These are phyloP conservation scores for Candolleomyces aberdarensis DNA, from an alignment of 768 basidiomycete genomes.

Conservation along the genomic window DNA sequence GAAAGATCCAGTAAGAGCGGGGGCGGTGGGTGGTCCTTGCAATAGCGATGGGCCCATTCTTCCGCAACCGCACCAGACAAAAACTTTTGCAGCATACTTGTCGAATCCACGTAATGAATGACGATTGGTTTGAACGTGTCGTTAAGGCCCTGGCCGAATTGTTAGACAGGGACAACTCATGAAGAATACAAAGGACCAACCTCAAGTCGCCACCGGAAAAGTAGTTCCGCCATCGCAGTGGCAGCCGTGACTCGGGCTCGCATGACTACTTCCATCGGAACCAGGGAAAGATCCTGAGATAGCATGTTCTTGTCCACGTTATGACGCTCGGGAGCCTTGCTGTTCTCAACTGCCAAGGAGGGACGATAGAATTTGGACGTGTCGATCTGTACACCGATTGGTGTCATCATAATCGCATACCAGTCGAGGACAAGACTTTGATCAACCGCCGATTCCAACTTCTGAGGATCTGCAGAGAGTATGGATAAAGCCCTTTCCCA, in stretches of 20 bases:
- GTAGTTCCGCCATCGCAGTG: slow-evolving; percentile 69
- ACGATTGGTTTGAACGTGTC: slow-evolving; percentile 72
- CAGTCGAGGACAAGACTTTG: slow-evolving; percentile 71
- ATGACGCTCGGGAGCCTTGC: slow-evolving; percentile 61
- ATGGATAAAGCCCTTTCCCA: slow-evolving; percentile 73
- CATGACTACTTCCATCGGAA: slow-evolving; percentile 71
- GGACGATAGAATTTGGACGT: slow-evolving; percentile 65
- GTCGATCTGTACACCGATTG: slow-evolving; percentile 79
- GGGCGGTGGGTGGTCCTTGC: slow-evolving; percentile 23
- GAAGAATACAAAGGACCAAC: slow-evolving; percentile 33
- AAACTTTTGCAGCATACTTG: slow-evolving; percentile 90
- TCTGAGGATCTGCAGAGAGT: slow-evolving; percentile 40
- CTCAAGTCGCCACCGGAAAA: slow-evolving; percentile 62
- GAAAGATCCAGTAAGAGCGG: slow-evolving; percentile 52
- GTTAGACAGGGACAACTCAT: not conserved
- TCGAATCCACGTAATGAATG: slow-evolving; percentile 76
- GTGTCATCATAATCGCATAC: slow-evolving; percentile 88
- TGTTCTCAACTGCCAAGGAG: slow-evolving; percentile 43
- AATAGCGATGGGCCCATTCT: slow-evolving; percentile 80
- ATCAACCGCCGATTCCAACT: slow-evolving; percentile 51
- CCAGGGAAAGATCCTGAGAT: slow-evolving; percentile 81
- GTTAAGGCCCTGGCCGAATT: slow-evolving; percentile 15
- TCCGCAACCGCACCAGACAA: slow-evolving; percentile 82
- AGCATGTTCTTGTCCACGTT: slow-evolving; percentile 98
- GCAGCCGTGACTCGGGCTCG: slow-evolving; percentile 79